phyloP scores from a whole-genome alignment of 108 stramenopile species.

The Hondaea fermentalgiana region DNA sequence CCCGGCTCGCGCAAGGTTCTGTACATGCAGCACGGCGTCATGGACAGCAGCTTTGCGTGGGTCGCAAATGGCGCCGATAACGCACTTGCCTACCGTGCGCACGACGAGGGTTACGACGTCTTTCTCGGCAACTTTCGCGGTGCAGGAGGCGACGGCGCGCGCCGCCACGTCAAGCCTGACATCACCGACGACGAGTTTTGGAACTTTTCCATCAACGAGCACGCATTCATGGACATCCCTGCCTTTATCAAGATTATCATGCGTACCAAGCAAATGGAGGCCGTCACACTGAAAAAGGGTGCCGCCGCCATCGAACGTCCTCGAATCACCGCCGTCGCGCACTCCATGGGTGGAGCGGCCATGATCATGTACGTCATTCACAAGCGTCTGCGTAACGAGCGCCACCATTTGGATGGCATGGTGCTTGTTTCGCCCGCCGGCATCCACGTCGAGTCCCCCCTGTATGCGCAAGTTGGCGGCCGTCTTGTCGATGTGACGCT shows the following conservation, averaged over 20 bases:
- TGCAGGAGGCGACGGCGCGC: not conserved
- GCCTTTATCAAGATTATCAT: not conserved
- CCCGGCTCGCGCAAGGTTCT: not conserved
- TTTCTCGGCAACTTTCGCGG: constrained; percentile 24
- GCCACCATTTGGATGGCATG: not conserved
- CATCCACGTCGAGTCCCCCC: not conserved
- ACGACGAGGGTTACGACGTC: constrained; percentile 17
- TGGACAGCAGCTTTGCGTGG: constrained; percentile 12
- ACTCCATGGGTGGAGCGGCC: constrained; percentile 8
- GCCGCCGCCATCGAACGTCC: not conserved
- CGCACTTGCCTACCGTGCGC: not conserved
- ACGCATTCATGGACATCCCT: constrained; percentile 9
- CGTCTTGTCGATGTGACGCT: not conserved
- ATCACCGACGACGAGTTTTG: not conserved
- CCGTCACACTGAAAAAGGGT: not conserved
- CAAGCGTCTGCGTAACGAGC: not conserved
- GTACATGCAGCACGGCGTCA: constrained; percentile 22
- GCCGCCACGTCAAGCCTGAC: not conserved
- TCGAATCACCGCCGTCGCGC: not conserved
- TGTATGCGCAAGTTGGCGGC: not conserved
- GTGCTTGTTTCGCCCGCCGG: not conserved
- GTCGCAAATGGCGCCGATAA: not conserved
- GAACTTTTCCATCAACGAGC: constrained; percentile 26
- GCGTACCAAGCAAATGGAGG: not conserved
- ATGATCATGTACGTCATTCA: constrained; percentile 6